A percentile compares a stretch with the other conserved stretches of the same genome.
These are phyloP conservation scores for Cladosporium sp. DNA, from an alignment of 2,329 filamentous ascomycete species.

Conservation along the genomic window DNA sequence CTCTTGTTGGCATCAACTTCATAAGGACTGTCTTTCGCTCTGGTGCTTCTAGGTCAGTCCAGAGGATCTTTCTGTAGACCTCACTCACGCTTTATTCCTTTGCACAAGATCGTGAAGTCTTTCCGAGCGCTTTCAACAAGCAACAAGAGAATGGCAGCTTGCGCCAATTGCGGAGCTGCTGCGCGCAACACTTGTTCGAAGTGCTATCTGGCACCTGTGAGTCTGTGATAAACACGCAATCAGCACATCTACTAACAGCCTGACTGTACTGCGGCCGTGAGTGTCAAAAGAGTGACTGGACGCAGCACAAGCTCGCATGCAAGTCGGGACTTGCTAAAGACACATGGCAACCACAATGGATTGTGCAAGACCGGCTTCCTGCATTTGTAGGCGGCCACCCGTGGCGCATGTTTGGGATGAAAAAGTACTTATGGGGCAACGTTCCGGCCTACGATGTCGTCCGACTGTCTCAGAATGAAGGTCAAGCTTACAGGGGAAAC, in stretches of 20 bases:
- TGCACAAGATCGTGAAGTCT: no score
- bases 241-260: neutral
- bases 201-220: neutral
- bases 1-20: neutral
- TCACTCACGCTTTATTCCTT: no score
- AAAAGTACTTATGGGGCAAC: conserved; percentile 38
- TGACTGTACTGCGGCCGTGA: neutral
- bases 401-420: neutral
- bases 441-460: conserved; percentile 40
- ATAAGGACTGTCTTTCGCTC: no score
- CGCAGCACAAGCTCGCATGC: neutral
- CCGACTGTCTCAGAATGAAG: conserved; percentile 31
- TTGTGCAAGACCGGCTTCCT: neutral
- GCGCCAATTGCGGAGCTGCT: neutral
- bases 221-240: neutral
- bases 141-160: no score
- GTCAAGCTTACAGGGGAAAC: conserved; percentile 11
- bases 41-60: no score
- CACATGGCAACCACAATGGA: neutral
- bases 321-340: neutral
- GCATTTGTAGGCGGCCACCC: neutral
- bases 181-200: neutral
- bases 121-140: no score
- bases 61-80: no score
- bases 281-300: neutral